Evolutionary conservation across 345 rosid species (phyloP).

Genomic region (Gossypium arboreum): DNA sequence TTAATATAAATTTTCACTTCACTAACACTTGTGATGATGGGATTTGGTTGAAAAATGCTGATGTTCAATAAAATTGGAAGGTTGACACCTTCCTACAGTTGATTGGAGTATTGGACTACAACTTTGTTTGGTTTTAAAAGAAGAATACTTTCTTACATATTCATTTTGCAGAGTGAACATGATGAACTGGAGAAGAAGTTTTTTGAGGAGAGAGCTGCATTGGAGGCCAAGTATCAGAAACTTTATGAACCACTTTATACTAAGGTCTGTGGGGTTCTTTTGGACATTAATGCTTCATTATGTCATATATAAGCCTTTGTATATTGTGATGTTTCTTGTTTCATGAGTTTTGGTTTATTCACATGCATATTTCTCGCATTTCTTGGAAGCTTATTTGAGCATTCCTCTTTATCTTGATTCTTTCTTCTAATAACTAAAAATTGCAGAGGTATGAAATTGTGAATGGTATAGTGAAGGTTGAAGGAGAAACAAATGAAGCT

Average conservation of each 20-base stretch:
- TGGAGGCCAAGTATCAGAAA: conserved; percentile 84
- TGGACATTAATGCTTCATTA: not conserved
- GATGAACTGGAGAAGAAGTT: conserved; percentile 81
- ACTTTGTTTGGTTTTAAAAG: not conserved
- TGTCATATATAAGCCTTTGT: not conserved
- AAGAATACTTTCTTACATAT: not conserved
- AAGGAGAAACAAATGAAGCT: conserved; percentile 45
- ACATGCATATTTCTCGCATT: not conserved
- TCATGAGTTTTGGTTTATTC: not conserved
- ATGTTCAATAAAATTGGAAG: not conserved
- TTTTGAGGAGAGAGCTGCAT: conserved; percentile 84
- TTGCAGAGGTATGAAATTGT: conserved; percentile 79
- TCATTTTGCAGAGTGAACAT: conserved; percentile 55
- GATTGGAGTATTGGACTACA: not conserved
- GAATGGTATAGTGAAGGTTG: conserved; percentile 67
- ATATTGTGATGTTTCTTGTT: not conserved
- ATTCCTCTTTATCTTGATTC: not conserved
- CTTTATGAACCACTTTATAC: conserved; percentile 72
- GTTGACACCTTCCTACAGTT: not conserved
- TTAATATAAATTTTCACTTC: not conserved
- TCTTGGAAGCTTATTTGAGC: not conserved
- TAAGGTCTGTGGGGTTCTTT: conserved; percentile 40
- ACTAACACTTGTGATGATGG: not conserved
- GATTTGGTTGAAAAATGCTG: not conserved
- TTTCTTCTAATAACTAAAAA: not conserved